A percentile compares a stretch with the other conserved stretches of the same genome.
phyloP scores from a whole-genome alignment of 2,329 filamentous ascomycete genomes.

The Neofusicoccum kwambonambiense region DNA sequence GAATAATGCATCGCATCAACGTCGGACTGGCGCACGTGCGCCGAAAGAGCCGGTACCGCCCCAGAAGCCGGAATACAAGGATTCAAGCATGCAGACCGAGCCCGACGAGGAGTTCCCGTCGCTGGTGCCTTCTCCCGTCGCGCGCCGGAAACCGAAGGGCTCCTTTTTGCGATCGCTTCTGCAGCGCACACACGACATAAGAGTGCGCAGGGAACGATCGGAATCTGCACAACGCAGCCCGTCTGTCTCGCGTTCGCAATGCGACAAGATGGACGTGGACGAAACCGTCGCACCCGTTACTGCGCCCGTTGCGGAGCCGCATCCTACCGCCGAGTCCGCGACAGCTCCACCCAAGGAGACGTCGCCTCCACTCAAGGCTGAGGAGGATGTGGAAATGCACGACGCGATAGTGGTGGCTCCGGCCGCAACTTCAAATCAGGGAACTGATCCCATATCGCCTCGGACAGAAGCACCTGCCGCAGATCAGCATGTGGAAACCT shows the following conservation, averaged over 20 bases:
- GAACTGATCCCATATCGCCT: conserved; percentile 11
- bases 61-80: conserved; percentile 29
- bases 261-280: conserved; percentile 15
- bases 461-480: conserved; percentile 23
- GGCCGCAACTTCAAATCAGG: not conserved
- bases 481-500: conserved; percentile 22
- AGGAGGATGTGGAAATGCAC: conserved; percentile 49
- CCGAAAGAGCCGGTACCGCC: conserved; percentile 35
- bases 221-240: conserved; percentile 32
- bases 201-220: conserved; percentile 36
- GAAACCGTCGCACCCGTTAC: not conserved
- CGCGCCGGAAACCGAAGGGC: conserved; percentile 24
- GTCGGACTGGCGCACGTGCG: conserved; percentile 32
- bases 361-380: conserved; percentile 17
- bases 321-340: conserved; percentile 25
- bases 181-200: conserved; percentile 38
- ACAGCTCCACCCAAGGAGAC: conserved; percentile 17
- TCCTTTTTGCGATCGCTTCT: conserved; percentile 39
- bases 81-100: conserved; percentile 41
- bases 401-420: conserved; percentile 30
- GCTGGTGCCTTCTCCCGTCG: conserved; percentile 31
- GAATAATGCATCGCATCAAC: conserved; percentile 14
- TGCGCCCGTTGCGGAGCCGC: conserved; percentile 10
- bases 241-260: not conserved
- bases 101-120: conserved; percentile 38